A percentile compares a stretch with the other conserved stretches of the same genome.
Conservation (phyloP, 495 filamentous ascomycete species). For the Aspergillus egyptiacus region DNA sequence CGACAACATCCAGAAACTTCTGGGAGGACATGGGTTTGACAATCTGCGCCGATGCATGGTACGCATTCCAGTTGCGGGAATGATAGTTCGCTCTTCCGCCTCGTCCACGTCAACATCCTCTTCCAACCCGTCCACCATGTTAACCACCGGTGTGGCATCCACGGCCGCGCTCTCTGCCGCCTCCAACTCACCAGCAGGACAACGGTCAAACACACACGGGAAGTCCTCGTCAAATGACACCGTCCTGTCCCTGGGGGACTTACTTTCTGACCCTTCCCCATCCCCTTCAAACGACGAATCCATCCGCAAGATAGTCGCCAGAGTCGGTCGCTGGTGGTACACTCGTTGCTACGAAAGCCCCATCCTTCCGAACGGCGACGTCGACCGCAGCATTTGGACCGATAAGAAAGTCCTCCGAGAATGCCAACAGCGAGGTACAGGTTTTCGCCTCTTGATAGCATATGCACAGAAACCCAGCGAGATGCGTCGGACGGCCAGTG, state of each 20-base stretch:
- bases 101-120: conserved; percentile 31
- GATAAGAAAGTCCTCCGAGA: conserved; percentile 72
- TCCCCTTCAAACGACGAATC: conserved; percentile 62
- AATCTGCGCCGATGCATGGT: conserved; percentile 84
- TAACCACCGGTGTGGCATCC: conserved; percentile 23
- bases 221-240: conserved; percentile 39
- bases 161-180: conserved; percentile 27
- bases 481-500: conserved; percentile 53
- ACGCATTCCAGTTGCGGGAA: conserved; percentile 79
- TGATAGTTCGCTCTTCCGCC: conserved; percentile 44
- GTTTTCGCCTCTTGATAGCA: conserved; percentile 84
- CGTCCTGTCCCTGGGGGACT: conserved; percentile 59
- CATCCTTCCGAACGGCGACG: conserved; percentile 47
- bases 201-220: conserved; percentile 23
- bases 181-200: conserved; percentile 21
- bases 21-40: conserved; percentile 74
- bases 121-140: conserved; percentile 16
- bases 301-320: conserved; percentile 86
- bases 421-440: conserved; percentile 78
- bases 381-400: conserved; percentile 66
- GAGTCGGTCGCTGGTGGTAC: conserved; percentile 96
- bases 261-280: conserved; percentile 55
- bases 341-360: conserved; percentile 79
- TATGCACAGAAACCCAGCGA: conserved; percentile 77
- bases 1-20: conserved; percentile 68